Evolutionary conservation across 1,284 basidiomycete genomes (phyloP), one percentile per base, ranked within the genome.

Genomic region (Phlebopus sp.): DNA sequence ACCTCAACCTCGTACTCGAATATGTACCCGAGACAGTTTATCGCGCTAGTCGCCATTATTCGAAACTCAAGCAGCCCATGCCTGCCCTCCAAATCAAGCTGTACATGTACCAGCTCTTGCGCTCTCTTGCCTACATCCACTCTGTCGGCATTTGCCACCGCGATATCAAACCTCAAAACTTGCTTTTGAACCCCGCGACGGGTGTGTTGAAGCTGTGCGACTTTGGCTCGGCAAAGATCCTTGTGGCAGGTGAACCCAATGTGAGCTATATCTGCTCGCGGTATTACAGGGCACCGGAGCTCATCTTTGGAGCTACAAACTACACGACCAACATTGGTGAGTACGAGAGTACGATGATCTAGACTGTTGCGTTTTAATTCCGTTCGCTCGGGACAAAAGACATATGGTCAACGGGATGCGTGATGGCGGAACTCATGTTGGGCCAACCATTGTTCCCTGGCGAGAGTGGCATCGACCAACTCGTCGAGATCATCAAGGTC

Each of bases 401-500:
- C 70, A 96, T 99, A 63, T 99, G 96, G 96, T 98, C 95, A 56
- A 98, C 97, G 38, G 96, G 96, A 35, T 99, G 96, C 73, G 96
- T 99, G 53, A 99, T 99, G 97, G 96, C 96, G 23, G 96, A 99
- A 77, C 73, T 99, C 66, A 99, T 99, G 96, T 78, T 99, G 52
- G 96, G 97, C 18, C 95, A 98, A 67, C 96, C 96, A 11, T 80
- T 99, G 49, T 99, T 99, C 83, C 96, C 96, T 3, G 96, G 96
- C 56, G 97, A 99, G 76, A 96, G 92, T 62, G 96, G 96, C n/a
- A 99, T 99, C 64, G 96, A 99, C 73, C 96, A 99, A 75, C 72
- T 99, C 60, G 96, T 99, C 42, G 96, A 99, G 75, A 99, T 99
- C 64, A 99, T 99, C 86, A 99, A 99, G 74, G 94, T 99, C 37